These are phyloP conservation scores for Fusarium sp. DNA, from an alignment of 2,329 filamentous ascomycete species.

Conservation along the genomic window DNA sequence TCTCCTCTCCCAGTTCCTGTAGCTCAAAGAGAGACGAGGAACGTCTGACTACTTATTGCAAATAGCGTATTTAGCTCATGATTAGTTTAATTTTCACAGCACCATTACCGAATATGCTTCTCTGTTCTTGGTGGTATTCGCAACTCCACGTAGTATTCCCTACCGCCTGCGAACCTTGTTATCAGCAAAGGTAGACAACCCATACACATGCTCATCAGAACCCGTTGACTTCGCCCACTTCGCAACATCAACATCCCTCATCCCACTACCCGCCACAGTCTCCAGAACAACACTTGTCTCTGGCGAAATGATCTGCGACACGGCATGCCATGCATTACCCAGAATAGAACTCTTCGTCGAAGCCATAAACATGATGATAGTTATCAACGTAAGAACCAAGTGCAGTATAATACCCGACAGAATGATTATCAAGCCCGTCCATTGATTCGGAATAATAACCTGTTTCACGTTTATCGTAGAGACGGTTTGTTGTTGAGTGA, in stretches of 20 bases:
- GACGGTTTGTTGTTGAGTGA: not conserved
- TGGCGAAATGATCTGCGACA: conserved; percentile 9
- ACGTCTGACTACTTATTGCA: fast-evolving
- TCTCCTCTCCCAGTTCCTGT: fast-evolving
- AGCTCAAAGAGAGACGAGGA: fast-evolving
- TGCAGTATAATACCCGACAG: not conserved
- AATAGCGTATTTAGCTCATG: fast-evolving
- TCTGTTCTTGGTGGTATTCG: fast-evolving
- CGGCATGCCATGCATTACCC: conserved; percentile 9
- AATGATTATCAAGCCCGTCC: not conserved
- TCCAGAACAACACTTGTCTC: conserved; percentile 1
- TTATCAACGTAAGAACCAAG: not conserved
- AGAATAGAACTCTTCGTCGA: not conserved
- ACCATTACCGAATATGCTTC: fast-evolving
- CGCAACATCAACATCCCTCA: conserved; percentile 7
- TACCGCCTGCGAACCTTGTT: not conserved
- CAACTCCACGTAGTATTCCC: fast-evolving
- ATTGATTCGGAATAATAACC: not conserved
- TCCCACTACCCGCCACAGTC: not conserved
- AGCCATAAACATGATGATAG: not conserved
- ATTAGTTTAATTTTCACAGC: fast-evolving
- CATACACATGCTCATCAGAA: not conserved
- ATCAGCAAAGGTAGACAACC: fast-evolving
- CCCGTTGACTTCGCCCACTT: not conserved
- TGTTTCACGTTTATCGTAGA: not conserved